These are phyloP conservation scores for Coccomyxa subellipsoidea DNA, from an alignment of 163 green algal genomes.

Conservation along the genomic window DNA sequence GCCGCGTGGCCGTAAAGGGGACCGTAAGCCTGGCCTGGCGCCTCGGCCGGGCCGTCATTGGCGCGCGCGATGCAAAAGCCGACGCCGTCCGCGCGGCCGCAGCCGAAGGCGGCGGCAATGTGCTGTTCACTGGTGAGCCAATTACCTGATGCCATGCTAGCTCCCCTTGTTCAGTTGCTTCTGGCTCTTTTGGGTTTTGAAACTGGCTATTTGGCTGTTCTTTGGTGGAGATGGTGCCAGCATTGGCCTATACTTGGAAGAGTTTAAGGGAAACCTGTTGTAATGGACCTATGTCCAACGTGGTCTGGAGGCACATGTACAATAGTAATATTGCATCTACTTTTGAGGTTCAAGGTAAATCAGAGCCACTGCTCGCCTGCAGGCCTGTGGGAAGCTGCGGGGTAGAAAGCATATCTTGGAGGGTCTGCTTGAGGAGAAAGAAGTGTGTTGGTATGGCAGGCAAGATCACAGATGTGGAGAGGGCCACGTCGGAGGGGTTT, in stretches of 20 bases:
- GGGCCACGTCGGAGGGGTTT: conserved; percentile 37
- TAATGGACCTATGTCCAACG: too few species aligned
- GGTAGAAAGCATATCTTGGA: not conserved
- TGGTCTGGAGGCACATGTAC: too few species aligned
- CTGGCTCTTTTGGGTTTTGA: not conserved
- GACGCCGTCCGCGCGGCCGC: conserved; percentile 29
- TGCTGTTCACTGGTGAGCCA: conserved; percentile 28
- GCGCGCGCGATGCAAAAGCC: conserved; percentile 18
- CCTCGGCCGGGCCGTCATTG: conserved; percentile 31
- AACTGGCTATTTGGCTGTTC: not conserved
- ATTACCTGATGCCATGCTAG: not conserved
- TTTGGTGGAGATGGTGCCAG: not conserved
- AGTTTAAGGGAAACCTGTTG: too few species aligned
- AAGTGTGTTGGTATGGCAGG: too few species aligned
- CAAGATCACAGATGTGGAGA: conserved; percentile 37
- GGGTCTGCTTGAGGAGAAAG: too few species aligned
- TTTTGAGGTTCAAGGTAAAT: too few species aligned
- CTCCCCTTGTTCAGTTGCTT: not conserved
- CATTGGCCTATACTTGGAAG: not conserved
- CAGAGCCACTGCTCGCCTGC: too few species aligned
- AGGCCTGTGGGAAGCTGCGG: too few species aligned
- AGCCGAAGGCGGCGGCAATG: conserved; percentile 14
- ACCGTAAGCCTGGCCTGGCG: conserved; percentile 41
- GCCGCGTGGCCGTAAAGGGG: conserved; percentile 25
- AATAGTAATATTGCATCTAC: too few species aligned